Percentiles rank a stretch among this genome's conserved stretches.
These are phyloP conservation scores for Chlamydomonas reinhardtii DNA, from an alignment of 163 green algal genomes.

Conservation along the genomic window DNA sequence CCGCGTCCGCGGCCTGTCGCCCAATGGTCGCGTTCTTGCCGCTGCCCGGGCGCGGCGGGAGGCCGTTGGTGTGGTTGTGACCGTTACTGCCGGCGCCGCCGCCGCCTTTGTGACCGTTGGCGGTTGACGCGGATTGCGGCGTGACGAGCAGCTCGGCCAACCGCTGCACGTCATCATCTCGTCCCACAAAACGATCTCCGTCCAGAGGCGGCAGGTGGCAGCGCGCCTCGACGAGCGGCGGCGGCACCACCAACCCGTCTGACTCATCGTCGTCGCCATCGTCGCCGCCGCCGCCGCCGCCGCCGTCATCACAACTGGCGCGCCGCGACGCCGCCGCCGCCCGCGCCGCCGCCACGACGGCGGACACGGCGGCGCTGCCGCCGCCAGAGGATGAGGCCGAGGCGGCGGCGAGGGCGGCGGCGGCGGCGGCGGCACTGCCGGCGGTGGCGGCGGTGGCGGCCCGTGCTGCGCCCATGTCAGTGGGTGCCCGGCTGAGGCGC, in stretches of 20 bases:
- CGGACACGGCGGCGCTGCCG: neutral
- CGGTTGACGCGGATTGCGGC: neutral
- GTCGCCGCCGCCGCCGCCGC: neutral
- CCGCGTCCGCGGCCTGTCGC: neutral
- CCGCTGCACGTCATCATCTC: slow-evolving; percentile 18
- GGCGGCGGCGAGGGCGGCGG: neutral
- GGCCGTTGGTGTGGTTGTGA: neutral
- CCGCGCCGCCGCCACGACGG: neutral
- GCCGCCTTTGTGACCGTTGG: neutral
- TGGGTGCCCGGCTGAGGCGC: too few species aligned
- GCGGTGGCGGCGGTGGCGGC: too few species aligned
- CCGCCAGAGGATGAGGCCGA: neutral
- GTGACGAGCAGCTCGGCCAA: too few species aligned
- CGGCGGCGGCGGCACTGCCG: too few species aligned
- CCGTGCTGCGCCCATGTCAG: too few species aligned
- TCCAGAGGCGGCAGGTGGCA: slow-evolving; percentile 30
- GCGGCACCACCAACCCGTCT: too few species aligned
- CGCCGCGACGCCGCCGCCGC: neutral
- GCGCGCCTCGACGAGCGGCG: slow-evolving; percentile 8
- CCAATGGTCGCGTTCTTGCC: neutral
- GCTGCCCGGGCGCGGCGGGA: too few species aligned
- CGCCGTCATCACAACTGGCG: too few species aligned
- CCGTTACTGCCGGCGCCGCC: neutral
- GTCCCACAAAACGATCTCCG: slow-evolving; percentile 10
- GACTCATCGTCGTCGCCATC: too few species aligned